phyloP scores from a whole-genome alignment of 2,329 filamentous ascomycete genomes.

The Seiridium cupressi region DNA sequence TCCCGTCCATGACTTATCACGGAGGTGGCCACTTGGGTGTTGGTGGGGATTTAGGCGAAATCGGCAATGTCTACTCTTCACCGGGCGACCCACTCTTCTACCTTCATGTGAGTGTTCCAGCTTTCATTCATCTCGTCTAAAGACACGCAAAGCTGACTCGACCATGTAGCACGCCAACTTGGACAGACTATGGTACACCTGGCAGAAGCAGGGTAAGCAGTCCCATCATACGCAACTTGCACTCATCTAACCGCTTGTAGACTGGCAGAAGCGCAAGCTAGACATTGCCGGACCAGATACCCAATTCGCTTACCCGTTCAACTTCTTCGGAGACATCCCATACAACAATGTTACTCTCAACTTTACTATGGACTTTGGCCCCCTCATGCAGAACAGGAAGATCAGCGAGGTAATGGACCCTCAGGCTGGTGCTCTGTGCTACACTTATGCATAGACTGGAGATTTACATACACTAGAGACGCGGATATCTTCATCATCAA shows the following conservation, averaged over 20 bases:
- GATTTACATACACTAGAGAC: too few species aligned
- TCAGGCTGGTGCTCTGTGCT: slow-evolving; percentile 11
- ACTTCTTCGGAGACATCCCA: slow-evolving; percentile 27
- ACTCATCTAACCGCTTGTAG: background rate
- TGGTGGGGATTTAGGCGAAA: slow-evolving; percentile 1
- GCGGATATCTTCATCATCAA: too few species aligned
- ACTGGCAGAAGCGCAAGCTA: slow-evolving; percentile 23
- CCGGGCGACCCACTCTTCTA: slow-evolving; percentile 31
- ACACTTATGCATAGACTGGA: slow-evolving; percentile 6
- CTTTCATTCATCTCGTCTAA: background rate
- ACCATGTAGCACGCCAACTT: slow-evolving; percentile 23
- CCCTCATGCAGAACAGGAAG: slow-evolving; percentile 7
- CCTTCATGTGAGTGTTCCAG: slow-evolving; percentile 11
- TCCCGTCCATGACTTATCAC: background rate
- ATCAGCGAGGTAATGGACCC: slow-evolving; percentile 15
- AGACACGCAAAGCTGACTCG: background rate
- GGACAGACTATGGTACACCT: slow-evolving; percentile 26
- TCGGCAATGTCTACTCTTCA: slow-evolving; percentile 11
- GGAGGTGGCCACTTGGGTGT: slow-evolving; percentile 3
- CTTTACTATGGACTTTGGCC: slow-evolving; percentile 13
- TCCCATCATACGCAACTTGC: background rate
- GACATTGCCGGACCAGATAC: slow-evolving; percentile 31
- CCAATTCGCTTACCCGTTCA: slow-evolving; percentile 29
- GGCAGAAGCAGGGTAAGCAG: slow-evolving; percentile 23
- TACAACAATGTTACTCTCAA: slow-evolving; percentile 33